Evolutionary conservation across 768 basidiomycete species (phyloP), one percentile per base, ranked within the genome.

Genomic region (Tephrocybe sp.): DNA sequence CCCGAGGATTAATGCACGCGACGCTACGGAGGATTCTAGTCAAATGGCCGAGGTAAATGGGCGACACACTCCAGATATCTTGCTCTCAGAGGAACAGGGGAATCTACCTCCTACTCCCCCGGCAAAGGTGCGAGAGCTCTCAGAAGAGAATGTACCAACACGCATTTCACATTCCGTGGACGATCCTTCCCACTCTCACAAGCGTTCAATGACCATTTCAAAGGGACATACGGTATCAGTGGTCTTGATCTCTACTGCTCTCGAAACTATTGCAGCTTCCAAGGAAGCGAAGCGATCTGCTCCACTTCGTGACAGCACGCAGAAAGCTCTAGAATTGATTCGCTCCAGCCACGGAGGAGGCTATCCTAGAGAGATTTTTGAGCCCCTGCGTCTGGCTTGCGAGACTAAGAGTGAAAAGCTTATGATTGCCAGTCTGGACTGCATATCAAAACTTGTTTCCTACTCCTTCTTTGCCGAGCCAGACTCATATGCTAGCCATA

Each of bases 401-500:
- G 96, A 98, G 74, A 98, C 95, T 4, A 81, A 86, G 44, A 89
- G 79, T 55, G 94, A 98, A 65, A 92, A 92, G 58, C 80, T 98
- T 27, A 91, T 94, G 87, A 92, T 97, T 64, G 91, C 94, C 15
- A 96, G 95, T 59, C 74, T 99, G 65, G 97, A 99, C 68, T 95
- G 97, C 62, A 93, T 98, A 52, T 92, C 93, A 47, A 99, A 99
- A 69, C 82, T 99, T 57, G 91, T 98, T 54, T 95, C 94, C 6
- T 92, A 98, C 68, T 94, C 92, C 21, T 98, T 98, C 80, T 98
- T 98, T 62, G 81, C 83, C 35, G 95, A 97, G 58, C 67, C 79
- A 26, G 69, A 74, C 28, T 65, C 74, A 8, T 26, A 66, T 42
- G 48, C 67, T 24, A 57, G 69, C 45, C 64, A 71, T 27, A 70